Percentiles rank a stretch among this genome's conserved stretches.
phyloP scores from a whole-genome alignment of 352 stramenopile genomes.

The Globisporangium splendens region DNA sequence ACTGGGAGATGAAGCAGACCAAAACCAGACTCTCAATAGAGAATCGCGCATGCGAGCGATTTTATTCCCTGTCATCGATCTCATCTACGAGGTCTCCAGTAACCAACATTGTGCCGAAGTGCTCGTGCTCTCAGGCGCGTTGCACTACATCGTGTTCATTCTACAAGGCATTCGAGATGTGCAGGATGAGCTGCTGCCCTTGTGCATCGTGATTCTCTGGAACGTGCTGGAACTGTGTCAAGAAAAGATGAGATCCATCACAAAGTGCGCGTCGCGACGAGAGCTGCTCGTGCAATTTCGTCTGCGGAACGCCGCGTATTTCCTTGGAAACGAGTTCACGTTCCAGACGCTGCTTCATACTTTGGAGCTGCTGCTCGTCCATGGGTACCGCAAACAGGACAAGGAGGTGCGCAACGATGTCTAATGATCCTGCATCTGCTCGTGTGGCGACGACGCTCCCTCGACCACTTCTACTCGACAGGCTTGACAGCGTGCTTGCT shows the following conservation, averaged over 20 bases:
- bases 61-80: constrained; percentile 56
- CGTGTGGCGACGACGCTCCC: constrained; percentile 33
- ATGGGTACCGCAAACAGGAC: constrained; percentile 67
- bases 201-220: constrained; percentile 74
- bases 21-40: background rate
- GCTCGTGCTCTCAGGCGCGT: constrained; percentile 53
- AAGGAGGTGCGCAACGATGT: constrained; percentile 79
- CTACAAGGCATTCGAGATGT: constrained; percentile 44
- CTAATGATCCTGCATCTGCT: constrained; percentile 68
- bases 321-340: constrained; percentile 55
- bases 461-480: constrained; percentile 57
- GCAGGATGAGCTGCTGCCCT: constrained; percentile 63
- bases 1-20: background rate
- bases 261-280: constrained; percentile 41
- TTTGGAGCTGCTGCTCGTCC: constrained; percentile 49
- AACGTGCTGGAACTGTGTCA: constrained; percentile 70
- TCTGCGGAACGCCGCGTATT: constrained; percentile 58
- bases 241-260: constrained; percentile 39
- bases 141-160: constrained; percentile 72
- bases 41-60: constrained; percentile 23
- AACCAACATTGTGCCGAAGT: constrained; percentile 65
- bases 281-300: constrained; percentile 61
- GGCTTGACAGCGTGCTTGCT: constrained; percentile 59
- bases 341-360: constrained; percentile 55
- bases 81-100: constrained; percentile 64